Base-by-base conservation (phyloP, 2,329 filamentous ascomycete species). In the Arthrobotrys pseudoclavata region DNA sequence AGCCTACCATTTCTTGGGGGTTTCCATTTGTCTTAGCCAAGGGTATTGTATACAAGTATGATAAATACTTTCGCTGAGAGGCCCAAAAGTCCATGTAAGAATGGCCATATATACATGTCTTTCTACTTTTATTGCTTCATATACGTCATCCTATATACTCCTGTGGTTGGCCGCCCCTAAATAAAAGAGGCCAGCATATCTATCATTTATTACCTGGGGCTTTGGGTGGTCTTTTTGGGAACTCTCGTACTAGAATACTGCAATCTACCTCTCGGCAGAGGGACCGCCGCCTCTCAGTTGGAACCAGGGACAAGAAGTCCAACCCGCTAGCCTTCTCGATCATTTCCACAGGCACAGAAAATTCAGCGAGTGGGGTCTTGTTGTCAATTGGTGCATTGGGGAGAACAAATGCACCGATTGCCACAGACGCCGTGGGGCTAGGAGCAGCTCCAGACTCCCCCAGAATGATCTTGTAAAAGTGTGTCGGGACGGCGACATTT, bases 391-490 rank as follows among this genome's bases (percentile, higher is more conserved):
- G 87, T 1, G 93, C 94, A 84, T 99, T 99, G 15, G 96, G 96
- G 81, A 99, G 87, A 66, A 99, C 95, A 82, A 99, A 99, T 6
- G 96, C 96, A 53, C 93, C 96, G 40, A 99, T 86, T 34, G 94
- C 93, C 37, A 99, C 96, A 79, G 91, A 91, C 18, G 92, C 92
- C 13, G 15, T 18, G 2, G 68, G 61, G 9, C 83, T 84, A 1
- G 84, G 81, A 74, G 83, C 84, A n/a, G 76, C 29, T 6, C 52
- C 26, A 26, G 87, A 87, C 85, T 99, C 96, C 26, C 93, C 96
- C 82, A 96, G 97, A 81, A 99, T 96, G 82, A 99, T 93, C 86
- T 99, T 99, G 88, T 97, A 99, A 86, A 99, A 99, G 84, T 99
- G 96, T 22, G 96, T 99, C 2, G 96, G 96, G 66, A 99, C 96